phyloP scores from a whole-genome alignment of 2,329 filamentous ascomycete species.

The Fusarium gaditjirri region DNA sequence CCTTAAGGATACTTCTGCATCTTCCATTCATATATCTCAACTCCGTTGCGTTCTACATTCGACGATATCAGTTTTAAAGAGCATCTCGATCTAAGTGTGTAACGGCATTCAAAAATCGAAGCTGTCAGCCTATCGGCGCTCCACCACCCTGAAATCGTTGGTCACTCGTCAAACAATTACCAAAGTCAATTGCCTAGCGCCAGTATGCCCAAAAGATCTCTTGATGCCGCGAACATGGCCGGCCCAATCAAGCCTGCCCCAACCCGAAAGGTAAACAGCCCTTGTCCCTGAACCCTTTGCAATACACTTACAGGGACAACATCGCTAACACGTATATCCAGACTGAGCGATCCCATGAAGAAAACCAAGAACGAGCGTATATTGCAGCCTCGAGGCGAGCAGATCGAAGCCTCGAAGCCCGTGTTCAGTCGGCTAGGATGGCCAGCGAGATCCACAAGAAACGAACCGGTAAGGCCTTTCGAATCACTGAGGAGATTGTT shows the following conservation, averaged over 20 bases:
- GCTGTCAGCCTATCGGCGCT: not conserved
- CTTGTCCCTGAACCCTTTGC: not conserved
- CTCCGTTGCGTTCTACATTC: not conserved
- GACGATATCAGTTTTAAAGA: not conserved
- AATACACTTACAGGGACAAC: not conserved
- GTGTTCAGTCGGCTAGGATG: slow-evolving; percentile 85
- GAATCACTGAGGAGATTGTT: slow-evolving; percentile 87
- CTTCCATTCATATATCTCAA: not conserved
- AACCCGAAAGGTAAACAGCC: slow-evolving; percentile 44
- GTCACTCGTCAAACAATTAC: not conserved
- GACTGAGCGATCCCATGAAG: slow-evolving; percentile 81
- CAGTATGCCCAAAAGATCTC: slow-evolving; percentile 54
- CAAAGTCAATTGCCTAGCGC: not conserved
- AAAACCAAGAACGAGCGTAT: slow-evolving; percentile 89
- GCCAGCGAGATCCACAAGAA: slow-evolving; percentile 93
- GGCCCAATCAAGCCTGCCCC: slow-evolving; percentile 44
- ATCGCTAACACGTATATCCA: slow-evolving; percentile 46
- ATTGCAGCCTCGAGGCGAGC: slow-evolving; percentile 89
- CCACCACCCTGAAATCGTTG: not conserved
- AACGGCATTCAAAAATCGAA: not conserved
- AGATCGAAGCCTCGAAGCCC: slow-evolving; percentile 87
- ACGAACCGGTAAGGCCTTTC: slow-evolving; percentile 83
- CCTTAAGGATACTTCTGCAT: not conserved
- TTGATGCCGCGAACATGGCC: slow-evolving; percentile 43
- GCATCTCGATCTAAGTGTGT: not conserved